Base-by-base conservation (phyloP, 2,329 filamentous ascomycete species). In the Botrytis hyacinthi region DNA sequence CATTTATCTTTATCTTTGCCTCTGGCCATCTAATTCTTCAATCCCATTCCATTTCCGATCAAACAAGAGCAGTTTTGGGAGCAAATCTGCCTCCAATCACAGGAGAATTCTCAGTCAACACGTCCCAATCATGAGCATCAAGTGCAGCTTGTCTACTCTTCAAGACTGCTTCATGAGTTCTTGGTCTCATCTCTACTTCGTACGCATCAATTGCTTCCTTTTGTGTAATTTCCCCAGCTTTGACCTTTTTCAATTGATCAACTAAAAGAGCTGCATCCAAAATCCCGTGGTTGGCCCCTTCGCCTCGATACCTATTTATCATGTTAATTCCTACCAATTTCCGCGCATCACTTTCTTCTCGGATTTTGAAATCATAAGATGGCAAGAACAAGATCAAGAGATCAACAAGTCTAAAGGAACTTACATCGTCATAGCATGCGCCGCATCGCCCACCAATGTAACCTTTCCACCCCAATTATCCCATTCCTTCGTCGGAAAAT, bases 211-310 rank as follows among this genome's bases (percentile, higher is more conserved):
- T 84, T 71, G 83, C 80, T 83, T 85, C 86, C 14, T 78, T 76
- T 1, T 68, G 73, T 46, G 37, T 73, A 22, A 76, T 73, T 0
- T 42, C n/a, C 59, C 37, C 42, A 78, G 71, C 37, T 40, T 72
- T 29, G 40, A 74, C 35, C 67, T 73, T 71, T 73, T 76, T 71
- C 32, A 81, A 54, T 12, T 79, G 75, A 22, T 83, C 81, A 0
- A 83, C 80, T 51, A 89, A 82, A 44, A 87, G 84, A 2, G 82
- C 78, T 0, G 87, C 85, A 76, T 89, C 87, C 8, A 85, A 78
- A 46, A 89, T 86, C 4, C 85, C 87, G 71, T 89, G 87, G 75
- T 89, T 89, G 10, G 86, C 87, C 1, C 86, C 87, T 79, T 89
- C 88, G 2, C 87, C 87, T 8, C 87, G 84, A 76, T 86, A 80